These are phyloP conservation scores for Hymenoscyphus albidus DNA, from an alignment of 2,329 filamentous ascomycete genomes.

Conservation along the genomic window DNA sequence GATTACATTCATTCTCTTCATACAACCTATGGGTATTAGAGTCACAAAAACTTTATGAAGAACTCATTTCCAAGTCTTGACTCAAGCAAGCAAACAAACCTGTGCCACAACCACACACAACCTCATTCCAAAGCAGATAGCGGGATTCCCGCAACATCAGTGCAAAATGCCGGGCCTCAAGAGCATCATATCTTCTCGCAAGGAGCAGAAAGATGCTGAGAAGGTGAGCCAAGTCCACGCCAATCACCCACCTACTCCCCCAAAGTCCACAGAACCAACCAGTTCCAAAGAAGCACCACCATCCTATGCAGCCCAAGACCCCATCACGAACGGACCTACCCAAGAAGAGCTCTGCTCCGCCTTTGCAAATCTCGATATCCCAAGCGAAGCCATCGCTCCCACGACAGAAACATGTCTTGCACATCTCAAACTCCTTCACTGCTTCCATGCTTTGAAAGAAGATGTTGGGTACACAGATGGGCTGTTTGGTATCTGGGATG, in stretches of 20 bases:
- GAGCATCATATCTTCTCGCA: not conserved
- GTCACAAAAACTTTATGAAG: not conserved
- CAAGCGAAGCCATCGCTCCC: slow-evolving; percentile 35
- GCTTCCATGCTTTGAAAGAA: slow-evolving; percentile 64
- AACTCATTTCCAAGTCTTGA: not conserved
- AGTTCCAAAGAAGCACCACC: slow-evolving; percentile 13
- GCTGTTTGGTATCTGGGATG: slow-evolving; percentile 60
- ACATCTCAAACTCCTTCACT: slow-evolving; percentile 69
- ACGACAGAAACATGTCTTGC: slow-evolving; percentile 59
- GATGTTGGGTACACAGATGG: slow-evolving; percentile 63
- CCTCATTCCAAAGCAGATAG: not conserved
- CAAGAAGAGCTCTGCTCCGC: slow-evolving; percentile 32
- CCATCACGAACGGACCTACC: slow-evolving; percentile 15
- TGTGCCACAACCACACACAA: not conserved
- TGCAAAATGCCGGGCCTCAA: not conserved
- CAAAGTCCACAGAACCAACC: slow-evolving; percentile 2
- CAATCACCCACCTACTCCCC: slow-evolving; percentile 8
- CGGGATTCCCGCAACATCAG: not conserved
- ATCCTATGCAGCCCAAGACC: slow-evolving; percentile 20
- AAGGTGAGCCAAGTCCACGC: not conserved
- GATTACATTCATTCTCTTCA: not conserved
- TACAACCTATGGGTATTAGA: not conserved
- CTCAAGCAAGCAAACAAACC: not conserved
- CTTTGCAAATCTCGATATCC: slow-evolving; percentile 40
- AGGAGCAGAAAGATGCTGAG: not conserved